Conservation (phyloP, 1,139 yeast genomes). For the Wickerhamiella infanticola region DNA sequence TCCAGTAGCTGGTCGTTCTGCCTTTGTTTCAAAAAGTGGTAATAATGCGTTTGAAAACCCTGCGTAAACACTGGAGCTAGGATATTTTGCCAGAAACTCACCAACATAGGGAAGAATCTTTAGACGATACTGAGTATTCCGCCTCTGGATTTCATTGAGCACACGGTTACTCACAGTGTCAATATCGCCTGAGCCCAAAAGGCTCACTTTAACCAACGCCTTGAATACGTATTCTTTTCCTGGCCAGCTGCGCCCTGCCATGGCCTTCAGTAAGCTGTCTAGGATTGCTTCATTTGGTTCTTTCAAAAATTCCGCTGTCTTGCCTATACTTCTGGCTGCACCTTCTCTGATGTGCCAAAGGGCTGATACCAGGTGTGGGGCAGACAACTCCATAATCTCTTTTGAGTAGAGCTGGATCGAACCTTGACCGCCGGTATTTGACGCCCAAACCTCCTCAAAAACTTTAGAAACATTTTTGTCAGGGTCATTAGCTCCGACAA, state of each 20-base stretch:
- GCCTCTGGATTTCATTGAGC: conserved; percentile 47
- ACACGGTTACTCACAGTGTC: conserved; percentile 31
- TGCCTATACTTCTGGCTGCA: conserved; percentile 55
- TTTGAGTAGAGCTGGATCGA: conserved; percentile 53
- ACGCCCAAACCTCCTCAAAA: conserved; percentile 64
- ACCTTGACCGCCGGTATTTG: conserved; percentile 58
- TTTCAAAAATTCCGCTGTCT: conserved; percentile 31
- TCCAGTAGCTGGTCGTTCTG: conserved; percentile 16
- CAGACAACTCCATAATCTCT: conserved; percentile 49
- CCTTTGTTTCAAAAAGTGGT: conserved; percentile 17
- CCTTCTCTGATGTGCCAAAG: conserved; percentile 54
- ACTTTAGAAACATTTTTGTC: conserved; percentile 29
- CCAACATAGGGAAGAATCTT: conserved; percentile 19
- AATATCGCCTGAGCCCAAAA: conserved; percentile 24
- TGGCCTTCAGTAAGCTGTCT: conserved; percentile 41
- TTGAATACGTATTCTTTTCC: conserved; percentile 70
- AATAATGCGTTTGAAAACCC: conserved; percentile 9
- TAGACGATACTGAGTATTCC: conserved; percentile 48
- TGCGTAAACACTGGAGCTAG: conserved; percentile 24
- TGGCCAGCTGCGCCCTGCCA: conserved; percentile 70
- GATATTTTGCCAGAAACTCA: conserved; percentile 16
- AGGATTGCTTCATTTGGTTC: conserved; percentile 27
- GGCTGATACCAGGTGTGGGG: conserved; percentile 37
- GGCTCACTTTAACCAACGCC: conserved; percentile 47
- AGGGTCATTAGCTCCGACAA: conserved; percentile 59